Conservation (phyloP, 306 rosid species). For the Oxytropis ochrocephala region DNA sequence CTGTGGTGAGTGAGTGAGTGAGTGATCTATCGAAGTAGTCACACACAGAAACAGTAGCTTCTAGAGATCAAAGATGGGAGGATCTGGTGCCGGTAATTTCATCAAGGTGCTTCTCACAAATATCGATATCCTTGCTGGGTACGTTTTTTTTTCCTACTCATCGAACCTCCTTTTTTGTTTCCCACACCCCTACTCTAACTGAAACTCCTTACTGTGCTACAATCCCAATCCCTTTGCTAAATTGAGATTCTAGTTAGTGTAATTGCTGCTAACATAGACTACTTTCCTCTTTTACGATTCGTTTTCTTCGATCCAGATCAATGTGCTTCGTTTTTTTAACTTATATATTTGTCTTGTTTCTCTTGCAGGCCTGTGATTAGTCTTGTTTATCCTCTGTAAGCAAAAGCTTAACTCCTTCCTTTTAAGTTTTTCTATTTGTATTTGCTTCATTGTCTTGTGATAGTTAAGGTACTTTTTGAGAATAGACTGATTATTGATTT, state of each 20-base stretch:
- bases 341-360: background rate
- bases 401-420: background rate
- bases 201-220: background rate
- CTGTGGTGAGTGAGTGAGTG: background rate
- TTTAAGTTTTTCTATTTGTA: background rate
- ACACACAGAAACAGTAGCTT: background rate
- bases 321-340: background rate
- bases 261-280: background rate
- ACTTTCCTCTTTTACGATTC: background rate
- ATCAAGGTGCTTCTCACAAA: constrained; percentile 67
- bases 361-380: constrained; percentile 86
- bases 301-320: background rate
- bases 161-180: background rate
- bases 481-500: constrained; percentile 10
- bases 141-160: background rate
- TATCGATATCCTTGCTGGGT: constrained; percentile 97
- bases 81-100: constrained; percentile 76
- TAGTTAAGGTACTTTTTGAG: background rate
- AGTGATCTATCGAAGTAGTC: background rate
- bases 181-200: background rate
- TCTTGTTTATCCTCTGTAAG: constrained; percentile 97
- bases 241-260: background rate
- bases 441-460: background rate
- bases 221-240: background rate
- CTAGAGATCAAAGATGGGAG: constrained; percentile 62